Evolutionary conservation across 2,329 filamentous ascomycete genomes (phyloP), one percentile per base, ranked within the genome.

Genomic region (Ilyonectria mors-panacis): DNA sequence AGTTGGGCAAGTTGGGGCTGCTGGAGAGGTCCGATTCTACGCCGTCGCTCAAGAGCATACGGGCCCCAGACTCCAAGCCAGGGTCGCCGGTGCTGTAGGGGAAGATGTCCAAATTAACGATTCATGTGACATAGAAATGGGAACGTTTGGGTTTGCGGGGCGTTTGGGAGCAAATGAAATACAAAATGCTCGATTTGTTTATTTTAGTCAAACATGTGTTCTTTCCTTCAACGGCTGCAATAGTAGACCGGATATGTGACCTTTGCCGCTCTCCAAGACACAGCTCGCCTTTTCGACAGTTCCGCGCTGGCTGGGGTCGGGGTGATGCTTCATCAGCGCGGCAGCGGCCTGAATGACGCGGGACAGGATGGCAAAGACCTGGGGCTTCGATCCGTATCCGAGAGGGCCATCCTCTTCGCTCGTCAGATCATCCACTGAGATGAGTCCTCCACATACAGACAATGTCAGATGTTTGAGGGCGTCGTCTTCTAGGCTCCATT

Each of bases 361-460:
- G 6, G 83, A 81, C 53, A 87, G 88, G 47, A 92, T 80, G 2
- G 86, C 85, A 77, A 94, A 95, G 1, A 91, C 88, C 33, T 90
- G 88, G 1, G 90, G 85, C 63, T 91, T 90, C 1, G 91, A 91
- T 1, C 88, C 87, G 90, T 92, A 94, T 7, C 94, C 93, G 37
- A 97, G 81, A 9, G 92, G 85, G 0, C 92, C 91, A 75, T 94
- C 92, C 1, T 77, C 76, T 21, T 85, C 79, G 0, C 68, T 68
- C 3, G 75, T 71, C 8, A 80, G 69, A 17, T 65, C 55, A 55
- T 66, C 78, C 13, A 92, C 77, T 0, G 80, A 73, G 28, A 75
- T 65, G 8, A 93, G 74, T 0, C 88, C 90, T 1, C 81, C 79
- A 1, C 75, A 68, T 0, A 86, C 81, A 90, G 91, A 93, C 1